Evolutionary conservation across 441 rosid species (phyloP), one percentile per base, ranked within the genome.

Genomic region (Raphanus hybrid): DNA sequence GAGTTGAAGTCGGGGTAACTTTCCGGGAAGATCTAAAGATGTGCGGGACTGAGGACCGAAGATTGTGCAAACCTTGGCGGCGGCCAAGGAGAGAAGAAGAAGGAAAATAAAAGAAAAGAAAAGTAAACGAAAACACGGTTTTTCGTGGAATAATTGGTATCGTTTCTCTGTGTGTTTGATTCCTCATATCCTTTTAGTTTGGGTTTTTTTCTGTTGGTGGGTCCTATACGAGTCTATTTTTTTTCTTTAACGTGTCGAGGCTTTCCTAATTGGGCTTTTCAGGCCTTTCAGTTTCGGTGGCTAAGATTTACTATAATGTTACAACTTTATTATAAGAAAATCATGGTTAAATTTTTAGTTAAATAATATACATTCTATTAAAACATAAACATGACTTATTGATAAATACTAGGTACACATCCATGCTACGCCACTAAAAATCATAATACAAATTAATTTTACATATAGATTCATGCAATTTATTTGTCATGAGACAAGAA

Each of bases 51-150:
- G 60, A 55, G 20, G 60, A 55, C 26, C 60, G 60, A 55, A 55
- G 60, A 55, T 55, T 55, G 27, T 16, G 59, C 59, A 16, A 54
- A 54, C 59, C 59, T 23, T 54, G 60, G 27, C 60, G 60, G 60
- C 60, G 57, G 34, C 34, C 34, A 29, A 50, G 15, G 57, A 50
- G 20, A 50, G 16, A 3, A 11, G 14, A 54, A 54, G 59, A 16
- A 54, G 0, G 26, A 7, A 7, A 15, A 55, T 2, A 10, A 41
- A 41, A 41, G 3, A 54, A 18, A 55, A 18, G 60, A 55, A 55
- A 55, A 16, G 60, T 55, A 55, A 55, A 55, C 60, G 27, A 55
- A 55, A 55, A 55, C 60, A 18, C 60, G 60, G 60, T 55, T 23
- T 55, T 55, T 55, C 60, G 27, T 16, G 26, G 26, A 55, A 55